Evolutionary conservation across 495 filamentous ascomycete genomes (phyloP).

Genomic region (Physcia stellaris): DNA sequence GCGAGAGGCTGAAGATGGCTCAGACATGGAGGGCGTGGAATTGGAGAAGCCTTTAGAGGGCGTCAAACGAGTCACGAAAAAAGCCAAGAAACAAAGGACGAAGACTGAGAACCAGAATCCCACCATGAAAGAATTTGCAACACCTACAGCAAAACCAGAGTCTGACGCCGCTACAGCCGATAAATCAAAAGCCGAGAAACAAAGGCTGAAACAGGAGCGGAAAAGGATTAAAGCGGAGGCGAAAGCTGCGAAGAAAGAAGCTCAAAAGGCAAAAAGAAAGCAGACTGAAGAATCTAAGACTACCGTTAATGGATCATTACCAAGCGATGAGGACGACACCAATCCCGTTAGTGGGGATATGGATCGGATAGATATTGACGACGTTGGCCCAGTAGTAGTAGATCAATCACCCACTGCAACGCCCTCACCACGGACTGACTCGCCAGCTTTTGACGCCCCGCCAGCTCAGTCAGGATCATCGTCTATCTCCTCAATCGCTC

Average conservation of each 20-base stretch:
- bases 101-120: neutral
- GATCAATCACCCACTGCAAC: slow-evolving; percentile 32
- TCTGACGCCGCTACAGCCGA: neutral
- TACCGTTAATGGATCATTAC: no score
- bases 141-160: neutral
- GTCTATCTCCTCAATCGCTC: slow-evolving; percentile 55
- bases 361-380: slow-evolving; percentile 33
- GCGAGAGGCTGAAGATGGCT: slow-evolving; percentile 30
- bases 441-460: slow-evolving; percentile 50
- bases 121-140: neutral
- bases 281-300: no score
- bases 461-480: slow-evolving; percentile 49
- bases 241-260: neutral
- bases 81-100: slow-evolving; percentile 27
- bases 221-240: neutral
- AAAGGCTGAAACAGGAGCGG: neutral
- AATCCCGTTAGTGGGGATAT: slow-evolving; percentile 18
- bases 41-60: slow-evolving; percentile 41
- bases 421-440: slow-evolving; percentile 40
- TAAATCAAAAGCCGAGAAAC: no score
- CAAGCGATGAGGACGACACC: slow-evolving; percentile 22
- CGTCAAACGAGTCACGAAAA: slow-evolving; percentile 25
- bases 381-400: no score
- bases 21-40: slow-evolving; percentile 29
- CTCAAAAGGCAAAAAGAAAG: slow-evolving; percentile 10